Conservation (phyloP, 352 stramenopile genomes). For the Thalassiosira hispida region DNA sequence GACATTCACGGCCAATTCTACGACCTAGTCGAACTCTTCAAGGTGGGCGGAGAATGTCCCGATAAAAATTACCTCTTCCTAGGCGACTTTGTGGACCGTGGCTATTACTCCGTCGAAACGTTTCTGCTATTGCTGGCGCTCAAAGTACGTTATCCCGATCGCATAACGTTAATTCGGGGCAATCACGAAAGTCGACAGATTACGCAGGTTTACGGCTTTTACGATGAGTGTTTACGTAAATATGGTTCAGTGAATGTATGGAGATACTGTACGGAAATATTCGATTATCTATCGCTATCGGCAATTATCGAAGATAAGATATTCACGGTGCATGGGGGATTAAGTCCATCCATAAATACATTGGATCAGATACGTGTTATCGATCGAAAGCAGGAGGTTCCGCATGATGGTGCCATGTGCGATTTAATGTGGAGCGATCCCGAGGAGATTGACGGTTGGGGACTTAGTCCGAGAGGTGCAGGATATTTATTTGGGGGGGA, state of each 20-base stretch:
- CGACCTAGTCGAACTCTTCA: slow-evolving; percentile 97
- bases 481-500: slow-evolving; percentile 98
- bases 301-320: slow-evolving; percentile 99
- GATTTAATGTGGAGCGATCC: slow-evolving; percentile 93
- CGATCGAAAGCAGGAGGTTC: slow-evolving; percentile 98
- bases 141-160: slow-evolving; percentile 98
- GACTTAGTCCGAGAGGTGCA: slow-evolving; percentile 94
- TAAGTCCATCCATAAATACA: slow-evolving; percentile 97
- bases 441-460: slow-evolving; percentile 98
- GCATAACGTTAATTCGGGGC: slow-evolving; percentile 98
- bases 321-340: slow-evolving; percentile 98
- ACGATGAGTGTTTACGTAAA: slow-evolving; percentile 98
- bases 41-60: slow-evolving; percentile 96
- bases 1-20: slow-evolving; percentile 99
- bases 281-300: slow-evolving; percentile 98
- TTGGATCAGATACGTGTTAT: slow-evolving; percentile 96
- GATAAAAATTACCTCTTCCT: slow-evolving; percentile 99
- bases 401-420: slow-evolving; percentile 98
- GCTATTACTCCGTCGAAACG: slow-evolving; percentile 99
- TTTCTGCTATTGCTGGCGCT: slow-evolving; percentile 97
- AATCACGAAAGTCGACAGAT: slow-evolving; percentile 99
- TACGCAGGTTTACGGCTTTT: slow-evolving; percentile 99
- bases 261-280: slow-evolving; percentile 99
- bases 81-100: slow-evolving; percentile 99
- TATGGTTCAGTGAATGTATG: slow-evolving; percentile 99